Evolutionary conservation across 2,329 filamentous ascomycete species (phyloP), one percentile per base, ranked within the genome.

Genomic region (Aureobasidium pullulans): DNA sequence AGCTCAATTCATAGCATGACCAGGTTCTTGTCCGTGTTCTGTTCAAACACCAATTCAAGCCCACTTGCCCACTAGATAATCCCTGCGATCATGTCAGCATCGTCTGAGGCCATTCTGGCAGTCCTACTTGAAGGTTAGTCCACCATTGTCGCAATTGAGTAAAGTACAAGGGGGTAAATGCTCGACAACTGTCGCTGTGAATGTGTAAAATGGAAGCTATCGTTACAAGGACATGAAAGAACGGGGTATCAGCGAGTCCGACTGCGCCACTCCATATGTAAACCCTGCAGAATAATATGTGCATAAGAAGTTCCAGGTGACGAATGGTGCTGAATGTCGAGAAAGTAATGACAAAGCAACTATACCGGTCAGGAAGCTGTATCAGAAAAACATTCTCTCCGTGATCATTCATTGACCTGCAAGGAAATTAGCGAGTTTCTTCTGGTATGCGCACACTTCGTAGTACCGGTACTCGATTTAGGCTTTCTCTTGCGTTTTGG

Each of bases 231-330:
- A 42, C 42, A 48, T 57, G 54, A 39, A 15, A 15, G 13, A 19
- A 36, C 8, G 34, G 54, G 54, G 54, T 57, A 57, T 57, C 54
- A 47, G 42, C 42, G 40, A 57, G 16, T 46, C 43, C 54, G 43
- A 48, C 31, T 57, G 43, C 54, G 54, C 54, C 54, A 13, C 43
- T 43, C 54, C 54, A 48, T 56, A 57, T 57, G 54, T 40, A 57
- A 39, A 31, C 43, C 52, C 54, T 57, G 54, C 43, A 39, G 34
- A 40, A 57, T 57, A 32, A 44, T 28, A 15, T 56, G n/a, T 39
- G 39, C 42, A 32, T 29, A 28, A 39, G 32, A 48, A 29, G 15
- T 16, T 15, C 19, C 53, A 34, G 13, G 19, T 32, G 31, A 34
- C 29, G 29, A 10, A 39, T 36, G n/a, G 39, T 31, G 32, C 32